These are phyloP conservation scores for Alternaria solani DNA, from an alignment of 2,329 filamentous ascomycete genomes.

Conservation along the genomic window DNA sequence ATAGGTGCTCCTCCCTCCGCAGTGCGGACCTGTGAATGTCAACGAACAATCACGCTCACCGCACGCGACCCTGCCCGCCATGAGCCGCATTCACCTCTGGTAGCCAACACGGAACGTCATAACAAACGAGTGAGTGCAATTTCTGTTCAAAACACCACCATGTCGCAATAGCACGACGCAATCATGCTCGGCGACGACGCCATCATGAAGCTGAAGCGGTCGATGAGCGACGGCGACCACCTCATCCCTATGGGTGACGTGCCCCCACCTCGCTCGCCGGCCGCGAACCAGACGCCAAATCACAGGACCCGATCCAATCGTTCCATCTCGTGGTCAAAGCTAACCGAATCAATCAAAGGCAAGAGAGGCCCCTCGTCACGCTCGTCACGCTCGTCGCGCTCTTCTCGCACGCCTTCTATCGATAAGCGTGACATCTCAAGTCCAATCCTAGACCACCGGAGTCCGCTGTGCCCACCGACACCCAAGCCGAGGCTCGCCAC, in stretches of 20 bases:
- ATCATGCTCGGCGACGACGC: conserved; percentile 29
- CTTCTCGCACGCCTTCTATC: conserved; percentile 25
- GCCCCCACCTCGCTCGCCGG: conserved; percentile 25
- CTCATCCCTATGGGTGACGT: conserved; percentile 25
- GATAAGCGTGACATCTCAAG: conserved; percentile 37
- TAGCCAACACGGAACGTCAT: conserved; percentile 22
- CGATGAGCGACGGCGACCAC: conserved; percentile 32
- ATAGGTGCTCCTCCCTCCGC: conserved; percentile 9
- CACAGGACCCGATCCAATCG: conserved; percentile 21
- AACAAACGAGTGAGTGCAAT: conserved; percentile 33
- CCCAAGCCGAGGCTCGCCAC: conserved; percentile 8
- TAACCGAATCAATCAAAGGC: conserved; percentile 37
- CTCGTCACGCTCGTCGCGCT: conserved; percentile 20
- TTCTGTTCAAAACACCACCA: conserved; percentile 15
- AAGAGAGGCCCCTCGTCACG: conserved; percentile 25
- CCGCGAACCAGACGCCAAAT: conserved; percentile 3
- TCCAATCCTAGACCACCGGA: conserved; percentile 30
- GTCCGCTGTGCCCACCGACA: conserved; percentile 27
- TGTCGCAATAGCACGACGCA: conserved; percentile 15
- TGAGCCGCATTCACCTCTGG: conserved; percentile 38
- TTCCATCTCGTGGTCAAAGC: conserved; percentile 39
- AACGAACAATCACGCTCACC: conserved; percentile 23
- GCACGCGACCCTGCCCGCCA: conserved; percentile 31
- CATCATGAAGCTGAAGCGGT: conserved; percentile 35
- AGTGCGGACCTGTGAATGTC: conserved; percentile 27